These are phyloP conservation scores for Diphasiastrum complanatum DNA, from an alignment of 83 land plant genomes.

Conservation along the genomic window DNA sequence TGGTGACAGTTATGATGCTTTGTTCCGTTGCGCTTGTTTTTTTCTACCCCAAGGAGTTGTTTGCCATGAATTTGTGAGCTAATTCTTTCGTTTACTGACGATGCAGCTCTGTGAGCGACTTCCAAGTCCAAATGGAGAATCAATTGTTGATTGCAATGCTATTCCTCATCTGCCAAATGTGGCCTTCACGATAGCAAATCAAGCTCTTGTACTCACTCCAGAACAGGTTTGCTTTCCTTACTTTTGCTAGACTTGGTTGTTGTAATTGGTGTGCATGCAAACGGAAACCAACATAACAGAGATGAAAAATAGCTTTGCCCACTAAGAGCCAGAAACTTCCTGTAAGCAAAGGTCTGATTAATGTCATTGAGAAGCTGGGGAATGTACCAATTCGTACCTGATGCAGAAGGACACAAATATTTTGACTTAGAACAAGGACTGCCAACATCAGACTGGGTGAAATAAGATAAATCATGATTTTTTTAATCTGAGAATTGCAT, in stretches of 20 bases:
- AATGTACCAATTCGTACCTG: no score
- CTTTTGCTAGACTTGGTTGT: not conserved
- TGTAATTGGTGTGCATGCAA: not conserved
- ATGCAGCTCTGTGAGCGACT: conserved; percentile 63
- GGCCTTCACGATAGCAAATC: conserved; percentile 63
- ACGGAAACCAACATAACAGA: not conserved
- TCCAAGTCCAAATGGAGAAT: conserved; percentile 66
- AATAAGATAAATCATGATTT: no score
- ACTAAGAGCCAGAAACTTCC: no score
- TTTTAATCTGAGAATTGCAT: no score
- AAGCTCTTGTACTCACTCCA: conserved; percentile 45
- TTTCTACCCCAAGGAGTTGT: not conserved
- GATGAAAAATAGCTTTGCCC: no score
- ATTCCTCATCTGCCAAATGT: conserved; percentile 55
- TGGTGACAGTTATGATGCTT: no score
- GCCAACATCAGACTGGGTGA: no score
- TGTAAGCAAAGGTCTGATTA: no score
- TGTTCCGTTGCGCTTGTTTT: no score
- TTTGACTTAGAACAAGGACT: no score
- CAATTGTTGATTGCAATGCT: conserved; percentile 52
- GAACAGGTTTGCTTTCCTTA: conserved; percentile 40
- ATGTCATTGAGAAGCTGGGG: no score
- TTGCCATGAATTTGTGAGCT: not conserved
- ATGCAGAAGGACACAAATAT: no score
- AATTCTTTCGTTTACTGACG: not conserved